phyloP scores from a whole-genome alignment of 192 early-diverging fungal genomes.

The Bifiguratus adelaidae region DNA sequence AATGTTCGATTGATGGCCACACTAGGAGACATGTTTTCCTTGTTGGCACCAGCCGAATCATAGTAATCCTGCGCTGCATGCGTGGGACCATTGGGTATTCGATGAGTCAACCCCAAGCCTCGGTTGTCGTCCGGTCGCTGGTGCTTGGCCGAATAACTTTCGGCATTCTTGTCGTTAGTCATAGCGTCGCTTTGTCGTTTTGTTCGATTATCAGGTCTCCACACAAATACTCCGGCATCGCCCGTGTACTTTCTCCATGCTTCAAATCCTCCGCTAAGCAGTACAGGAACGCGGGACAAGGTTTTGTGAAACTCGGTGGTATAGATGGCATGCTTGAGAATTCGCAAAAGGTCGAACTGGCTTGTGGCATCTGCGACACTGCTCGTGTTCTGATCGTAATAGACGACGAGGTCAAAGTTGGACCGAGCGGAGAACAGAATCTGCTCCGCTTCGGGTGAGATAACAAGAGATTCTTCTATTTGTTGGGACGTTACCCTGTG shows the following conservation, averaged over 20 bases:
- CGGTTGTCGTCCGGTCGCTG: too few relatives aligned
- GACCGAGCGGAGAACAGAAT: constrained; percentile 50
- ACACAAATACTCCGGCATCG: constrained; percentile 25
- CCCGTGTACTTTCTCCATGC: constrained; percentile 55
- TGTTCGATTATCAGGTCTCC: neutral
- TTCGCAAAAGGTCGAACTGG: constrained; percentile 10
- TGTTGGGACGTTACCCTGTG: constrained; percentile 32
- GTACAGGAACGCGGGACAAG: constrained; percentile 43
- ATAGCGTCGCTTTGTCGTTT: neutral
- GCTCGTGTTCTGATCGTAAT: constrained; percentile 51
- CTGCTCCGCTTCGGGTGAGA: constrained; percentile 45
- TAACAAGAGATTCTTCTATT: constrained; percentile 43
- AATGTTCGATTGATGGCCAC: constrained; percentile 1
- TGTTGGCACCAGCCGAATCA: too few relatives aligned
- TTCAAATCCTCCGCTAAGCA: constrained; percentile 73
- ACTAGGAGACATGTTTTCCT: neutral
- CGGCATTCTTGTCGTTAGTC: neutral
- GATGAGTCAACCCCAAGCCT: too few relatives aligned
- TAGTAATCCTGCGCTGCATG: too few relatives aligned
- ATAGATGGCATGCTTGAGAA: constrained; percentile 49
- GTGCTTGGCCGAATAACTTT: too few relatives aligned
- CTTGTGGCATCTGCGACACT: constrained; percentile 13
- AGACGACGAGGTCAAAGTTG: constrained; percentile 64
- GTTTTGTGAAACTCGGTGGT: constrained; percentile 42
- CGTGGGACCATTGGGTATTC: too few relatives aligned